Conservation (phyloP, 169 alveolate genomes). For the Plasmodium vivax region DNA sequence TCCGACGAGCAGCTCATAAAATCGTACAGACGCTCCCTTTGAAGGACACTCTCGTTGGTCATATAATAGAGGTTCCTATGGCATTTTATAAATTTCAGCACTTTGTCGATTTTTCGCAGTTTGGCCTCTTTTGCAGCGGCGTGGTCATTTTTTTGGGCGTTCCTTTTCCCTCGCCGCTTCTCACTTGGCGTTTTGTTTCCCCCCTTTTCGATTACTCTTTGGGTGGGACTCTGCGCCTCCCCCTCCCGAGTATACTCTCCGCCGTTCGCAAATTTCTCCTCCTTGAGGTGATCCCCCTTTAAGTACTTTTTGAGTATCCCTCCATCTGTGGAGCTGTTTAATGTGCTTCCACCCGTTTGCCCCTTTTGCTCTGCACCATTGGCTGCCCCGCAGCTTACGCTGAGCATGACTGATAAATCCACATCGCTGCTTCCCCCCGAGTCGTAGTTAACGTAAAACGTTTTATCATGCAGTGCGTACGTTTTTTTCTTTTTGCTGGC, state of each 20-base stretch:
- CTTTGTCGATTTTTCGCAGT: conserved; percentile 14
- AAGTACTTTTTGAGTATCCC: not conserved
- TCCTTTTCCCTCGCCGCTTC: not conserved
- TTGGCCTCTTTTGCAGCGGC: conserved; percentile 2
- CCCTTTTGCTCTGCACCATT: not conserved
- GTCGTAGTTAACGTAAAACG: conserved; percentile 25
- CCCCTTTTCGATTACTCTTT: not conserved
- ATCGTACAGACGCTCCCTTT: conserved; percentile 4
- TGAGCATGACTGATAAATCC: not conserved
- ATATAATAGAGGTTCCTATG: not conserved
- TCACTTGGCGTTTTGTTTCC: not conserved
- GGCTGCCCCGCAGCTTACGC: not conserved
- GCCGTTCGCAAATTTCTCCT: not conserved
- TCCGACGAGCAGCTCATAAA: not conserved
- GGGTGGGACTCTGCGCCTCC: not conserved
- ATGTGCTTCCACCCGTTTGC: not conserved
- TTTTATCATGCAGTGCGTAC: conserved; percentile 22
- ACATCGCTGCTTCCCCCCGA: conserved; percentile 22
- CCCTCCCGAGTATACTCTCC: not conserved
- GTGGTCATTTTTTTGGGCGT: not conserved
- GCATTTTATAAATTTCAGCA: conserved; percentile 7
- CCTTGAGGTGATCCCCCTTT: not conserved
- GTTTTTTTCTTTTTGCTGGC: not conserved
- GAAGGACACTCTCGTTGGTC: not conserved
- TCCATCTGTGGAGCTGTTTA: not conserved